Evolutionary conservation across 208 protist species (phyloP).

Genomic region (Trypanosoma vivax): DNA sequence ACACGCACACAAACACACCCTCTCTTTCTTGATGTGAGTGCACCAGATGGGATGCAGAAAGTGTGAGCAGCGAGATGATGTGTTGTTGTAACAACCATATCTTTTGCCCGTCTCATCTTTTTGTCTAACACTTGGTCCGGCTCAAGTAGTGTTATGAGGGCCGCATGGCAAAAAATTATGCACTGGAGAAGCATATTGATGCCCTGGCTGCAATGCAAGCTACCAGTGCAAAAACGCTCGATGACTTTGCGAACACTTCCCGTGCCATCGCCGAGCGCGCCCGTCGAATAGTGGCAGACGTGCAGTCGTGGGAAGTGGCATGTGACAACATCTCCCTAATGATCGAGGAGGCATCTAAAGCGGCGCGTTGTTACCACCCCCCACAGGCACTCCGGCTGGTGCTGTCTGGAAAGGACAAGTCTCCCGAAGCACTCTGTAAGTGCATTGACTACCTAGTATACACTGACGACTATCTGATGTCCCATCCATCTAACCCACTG

Average conservation of each 20-base stretch:
- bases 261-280: conserved; percentile 56
- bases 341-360: conserved; percentile 81
- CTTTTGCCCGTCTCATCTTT: no score
- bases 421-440: conserved; percentile 43
- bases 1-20: no score
- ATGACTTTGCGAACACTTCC: conserved; percentile 79
- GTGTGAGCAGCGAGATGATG: no score
- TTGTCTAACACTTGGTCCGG: no score
- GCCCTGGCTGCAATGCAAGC: conserved; percentile 58
- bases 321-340: conserved; percentile 81
- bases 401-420: conserved; percentile 46
- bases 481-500: conserved; percentile 60
- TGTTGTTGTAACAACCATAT: no score
- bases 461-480: conserved; percentile 67
- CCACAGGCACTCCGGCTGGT: conserved; percentile 59
- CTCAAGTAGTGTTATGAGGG: neutral
- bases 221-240: conserved; percentile 58
- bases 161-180: conserved; percentile 36
- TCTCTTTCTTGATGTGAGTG: no score
- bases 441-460: conserved; percentile 88
- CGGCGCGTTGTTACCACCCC: conserved; percentile 79
- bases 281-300: conserved; percentile 61
- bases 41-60: no score
- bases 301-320: conserved; percentile 80
- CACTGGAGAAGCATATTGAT: conserved; percentile 71